phyloP scores from a whole-genome alignment of 2,329 filamentous ascomycete species.

The Cylindrodendrum hubeiense region DNA sequence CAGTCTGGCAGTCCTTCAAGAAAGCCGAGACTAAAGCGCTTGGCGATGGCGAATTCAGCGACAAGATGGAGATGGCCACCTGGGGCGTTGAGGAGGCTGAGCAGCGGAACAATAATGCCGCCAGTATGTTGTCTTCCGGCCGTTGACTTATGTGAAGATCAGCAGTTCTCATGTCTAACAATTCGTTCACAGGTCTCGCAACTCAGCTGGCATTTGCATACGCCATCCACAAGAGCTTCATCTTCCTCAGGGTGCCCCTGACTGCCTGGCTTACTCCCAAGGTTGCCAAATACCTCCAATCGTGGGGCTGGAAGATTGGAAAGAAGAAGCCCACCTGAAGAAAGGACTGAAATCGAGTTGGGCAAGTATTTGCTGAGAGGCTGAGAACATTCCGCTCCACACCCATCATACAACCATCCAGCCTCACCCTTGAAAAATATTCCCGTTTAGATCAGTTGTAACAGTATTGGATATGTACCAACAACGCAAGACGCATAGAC shows the following conservation, averaged over 20 bases:
- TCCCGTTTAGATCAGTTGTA: conserved; percentile 19
- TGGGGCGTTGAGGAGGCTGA: conserved; percentile 76
- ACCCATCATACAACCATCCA: neutral
- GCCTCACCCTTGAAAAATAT: neutral
- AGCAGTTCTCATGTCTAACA: conserved; percentile 38
- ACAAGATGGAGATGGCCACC: conserved; percentile 63
- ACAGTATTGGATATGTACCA: conserved; percentile 24
- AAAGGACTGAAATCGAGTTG: neutral
- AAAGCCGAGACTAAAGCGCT: conserved; percentile 57
- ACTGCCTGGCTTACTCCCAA: conserved; percentile 93
- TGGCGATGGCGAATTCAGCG: conserved; percentile 58
- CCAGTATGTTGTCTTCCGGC: conserved; percentile 72
- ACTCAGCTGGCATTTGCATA: conserved; percentile 95
- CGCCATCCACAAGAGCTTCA: conserved; percentile 97
- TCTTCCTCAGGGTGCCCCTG: conserved; percentile 93
- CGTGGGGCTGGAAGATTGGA: conserved; percentile 96
- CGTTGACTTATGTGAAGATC: conserved; percentile 7
- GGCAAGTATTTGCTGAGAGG: neutral
- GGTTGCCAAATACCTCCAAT: conserved; percentile 87
- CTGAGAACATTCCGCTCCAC: neutral
- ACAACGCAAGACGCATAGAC: conserved; percentile 14
- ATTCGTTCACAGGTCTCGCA: conserved; percentile 63
- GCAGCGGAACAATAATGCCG: conserved; percentile 71
- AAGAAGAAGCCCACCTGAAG: conserved; percentile 64
- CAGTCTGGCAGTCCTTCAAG: conserved; percentile 62